A percentile compares a stretch with the other conserved stretches of the same genome.
Conservation (phyloP, 1,139 yeast genomes). For the Lodderomyces oxycetoniae region DNA sequence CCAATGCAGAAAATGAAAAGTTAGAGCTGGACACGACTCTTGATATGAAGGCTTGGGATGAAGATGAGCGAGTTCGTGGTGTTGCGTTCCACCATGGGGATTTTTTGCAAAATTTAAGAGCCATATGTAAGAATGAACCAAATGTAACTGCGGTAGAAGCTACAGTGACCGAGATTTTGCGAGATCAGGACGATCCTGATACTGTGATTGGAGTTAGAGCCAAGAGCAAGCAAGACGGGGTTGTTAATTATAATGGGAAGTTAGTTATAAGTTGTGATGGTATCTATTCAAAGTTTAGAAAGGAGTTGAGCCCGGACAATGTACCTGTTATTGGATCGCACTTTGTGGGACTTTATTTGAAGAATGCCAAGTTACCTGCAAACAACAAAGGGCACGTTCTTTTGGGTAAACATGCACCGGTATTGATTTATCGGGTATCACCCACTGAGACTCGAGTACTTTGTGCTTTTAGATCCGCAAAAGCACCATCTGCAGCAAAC, state of each 20-base stretch:
- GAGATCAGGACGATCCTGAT: slow-evolving; percentile 44
- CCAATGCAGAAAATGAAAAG: slow-evolving; percentile 50
- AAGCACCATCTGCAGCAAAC: slow-evolving; percentile 62
- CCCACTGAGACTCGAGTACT: slow-evolving; percentile 79
- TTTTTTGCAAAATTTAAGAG: slow-evolving; percentile 71
- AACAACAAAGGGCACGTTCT: slow-evolving; percentile 86
- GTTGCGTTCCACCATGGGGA: slow-evolving; percentile 91
- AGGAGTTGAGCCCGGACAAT: slow-evolving; percentile 53
- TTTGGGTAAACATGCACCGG: slow-evolving; percentile 82
- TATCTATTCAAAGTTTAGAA: slow-evolving; percentile 87
- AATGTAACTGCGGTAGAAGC: slow-evolving; percentile 80
- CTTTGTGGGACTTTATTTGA: slow-evolving; percentile 77
- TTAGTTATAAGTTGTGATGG: slow-evolving; percentile 88
- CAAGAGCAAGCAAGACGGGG: slow-evolving; percentile 21
- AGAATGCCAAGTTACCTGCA: slow-evolving; percentile 67
- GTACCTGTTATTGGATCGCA: slow-evolving; percentile 73
- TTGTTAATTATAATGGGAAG: slow-evolving; percentile 33
- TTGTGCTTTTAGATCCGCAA: slow-evolving; percentile 77
- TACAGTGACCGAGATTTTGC: slow-evolving; percentile 62
- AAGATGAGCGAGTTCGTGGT: slow-evolving; percentile 63
- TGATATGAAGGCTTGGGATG: slow-evolving; percentile 50
- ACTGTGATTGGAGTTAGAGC: slow-evolving; percentile 66
- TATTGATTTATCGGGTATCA: slow-evolving; percentile 81
- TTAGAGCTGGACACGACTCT: slow-evolving; percentile 46
- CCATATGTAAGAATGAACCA: slow-evolving; percentile 61